phyloP scores from a whole-genome alignment of 805 yeast species.

The Isabelozyma pseudorhagii region DNA sequence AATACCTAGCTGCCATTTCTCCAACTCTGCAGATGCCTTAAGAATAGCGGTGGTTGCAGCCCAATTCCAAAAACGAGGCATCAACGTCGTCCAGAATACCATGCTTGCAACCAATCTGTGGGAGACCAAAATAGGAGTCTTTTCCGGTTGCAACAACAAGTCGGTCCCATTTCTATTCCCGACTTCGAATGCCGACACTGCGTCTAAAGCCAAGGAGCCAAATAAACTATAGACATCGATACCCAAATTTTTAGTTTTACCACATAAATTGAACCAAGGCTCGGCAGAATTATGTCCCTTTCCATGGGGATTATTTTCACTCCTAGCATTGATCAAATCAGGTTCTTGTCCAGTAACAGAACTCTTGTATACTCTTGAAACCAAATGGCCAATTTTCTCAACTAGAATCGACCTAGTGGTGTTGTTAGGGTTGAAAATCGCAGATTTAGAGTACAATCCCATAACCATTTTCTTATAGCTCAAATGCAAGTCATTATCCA shows the following conservation, averaged over 20 bases:
- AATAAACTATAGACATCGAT: conserved; percentile 58
- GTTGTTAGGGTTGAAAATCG: conserved; percentile 28
- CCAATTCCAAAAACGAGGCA: conserved; percentile 50
- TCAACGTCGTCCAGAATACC: conserved; percentile 63
- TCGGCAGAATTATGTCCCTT: conserved; percentile 25
- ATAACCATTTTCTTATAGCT: conserved; percentile 29
- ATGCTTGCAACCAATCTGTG: conserved; percentile 50
- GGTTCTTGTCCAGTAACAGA: conserved; percentile 32
- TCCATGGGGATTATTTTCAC: conserved; percentile 30
- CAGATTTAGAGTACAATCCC: conserved; percentile 31
- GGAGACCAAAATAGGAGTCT: conserved; percentile 40
- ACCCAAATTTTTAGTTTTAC: conserved; percentile 28
- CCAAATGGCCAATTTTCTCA: conserved; percentile 24
- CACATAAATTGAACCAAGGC: conserved; percentile 26
- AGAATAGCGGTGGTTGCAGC: conserved; percentile 43
- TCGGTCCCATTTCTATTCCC: conserved; percentile 51
- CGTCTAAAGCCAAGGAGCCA: conserved; percentile 72
- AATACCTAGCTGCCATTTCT: conserved; percentile 43
- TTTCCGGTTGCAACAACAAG: conserved; percentile 37
- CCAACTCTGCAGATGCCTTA: conserved; percentile 36
- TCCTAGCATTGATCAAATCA: conserved; percentile 30
- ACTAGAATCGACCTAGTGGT: conserved; percentile 20
- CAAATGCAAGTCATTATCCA: conserved; percentile 48
- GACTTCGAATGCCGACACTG: conserved; percentile 56
- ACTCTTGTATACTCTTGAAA: conserved; percentile 20